These are phyloP conservation scores for Globisporangium emineosum DNA, from an alignment of 352 stramenopile species.

Conservation along the genomic window DNA sequence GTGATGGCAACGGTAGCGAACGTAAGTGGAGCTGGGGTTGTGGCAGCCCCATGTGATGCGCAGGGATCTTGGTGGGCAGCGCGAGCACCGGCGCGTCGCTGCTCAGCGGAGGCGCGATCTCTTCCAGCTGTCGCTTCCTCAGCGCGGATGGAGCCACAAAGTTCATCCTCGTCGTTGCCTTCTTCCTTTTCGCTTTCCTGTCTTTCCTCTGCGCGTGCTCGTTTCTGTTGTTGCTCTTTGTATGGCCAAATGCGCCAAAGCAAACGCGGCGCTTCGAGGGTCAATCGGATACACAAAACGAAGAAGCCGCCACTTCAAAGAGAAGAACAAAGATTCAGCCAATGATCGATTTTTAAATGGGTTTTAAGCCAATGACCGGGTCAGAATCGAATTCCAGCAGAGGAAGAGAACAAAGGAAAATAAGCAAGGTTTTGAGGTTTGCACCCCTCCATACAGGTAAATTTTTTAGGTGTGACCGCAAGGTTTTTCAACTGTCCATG, in stretches of 20 bases:
- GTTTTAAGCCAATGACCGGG: no score
- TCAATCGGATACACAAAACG: no score
- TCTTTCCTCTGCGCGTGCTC: background rate
- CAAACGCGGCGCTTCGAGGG: no score
- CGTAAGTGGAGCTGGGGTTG: constrained; percentile 2
- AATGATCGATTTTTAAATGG: no score
- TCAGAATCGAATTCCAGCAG: no score
- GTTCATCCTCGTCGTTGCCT: constrained; percentile 5
- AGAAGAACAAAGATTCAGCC: no score
- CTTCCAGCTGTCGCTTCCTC: constrained; percentile 16
- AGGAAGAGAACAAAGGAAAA: constrained; percentile 7
- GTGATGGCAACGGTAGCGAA: background rate
- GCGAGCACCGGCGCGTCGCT: background rate
- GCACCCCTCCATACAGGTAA: background rate
- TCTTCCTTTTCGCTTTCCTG: background rate
- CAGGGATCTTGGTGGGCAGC: constrained; percentile 5
- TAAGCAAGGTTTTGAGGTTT: background rate
- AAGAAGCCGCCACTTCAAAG: no score
- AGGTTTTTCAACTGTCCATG: background rate
- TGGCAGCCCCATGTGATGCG: background rate
- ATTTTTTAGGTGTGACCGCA: background rate
- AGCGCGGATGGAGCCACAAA: constrained; percentile 7
- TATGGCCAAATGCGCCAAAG: constrained; percentile 1
- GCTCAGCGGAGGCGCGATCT: constrained; percentile 11
- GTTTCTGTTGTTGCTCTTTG: background rate